phyloP scores from a whole-genome alignment of 257 asterid species.

The Hygrophila difformis region DNA sequence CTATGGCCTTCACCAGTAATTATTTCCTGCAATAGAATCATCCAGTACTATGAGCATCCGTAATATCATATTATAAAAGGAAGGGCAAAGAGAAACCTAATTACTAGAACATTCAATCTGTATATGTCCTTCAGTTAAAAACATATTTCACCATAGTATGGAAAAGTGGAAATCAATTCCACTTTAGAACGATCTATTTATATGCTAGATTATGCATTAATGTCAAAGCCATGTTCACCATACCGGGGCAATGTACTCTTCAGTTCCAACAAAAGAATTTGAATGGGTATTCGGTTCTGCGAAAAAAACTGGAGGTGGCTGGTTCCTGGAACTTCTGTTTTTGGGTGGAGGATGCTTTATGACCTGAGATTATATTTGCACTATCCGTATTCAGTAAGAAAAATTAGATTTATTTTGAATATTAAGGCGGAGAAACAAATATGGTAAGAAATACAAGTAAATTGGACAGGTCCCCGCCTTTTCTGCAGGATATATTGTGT shows the following conservation, averaged over 20 bases:
- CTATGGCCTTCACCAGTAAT: slow-evolving; percentile 89
- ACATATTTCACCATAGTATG: no score
- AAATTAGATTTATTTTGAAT: no score
- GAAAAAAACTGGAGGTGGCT: slow-evolving; percentile 71
- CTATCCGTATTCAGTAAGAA: no score
- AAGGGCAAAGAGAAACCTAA: not conserved
- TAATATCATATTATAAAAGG: not conserved
- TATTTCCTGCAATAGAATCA: slow-evolving; percentile 67
- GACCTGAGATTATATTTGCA: no score
- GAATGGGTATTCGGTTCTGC: slow-evolving; percentile 91
- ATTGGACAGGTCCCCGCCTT: no score
- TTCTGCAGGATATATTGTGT: no score
- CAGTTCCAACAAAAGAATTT: slow-evolving; percentile 96
- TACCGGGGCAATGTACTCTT: slow-evolving; percentile 99
- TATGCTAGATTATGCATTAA: no score
- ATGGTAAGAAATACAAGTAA: no score
- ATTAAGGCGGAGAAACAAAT: no score
- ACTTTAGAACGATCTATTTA: not conserved
- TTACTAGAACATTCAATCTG: no score
- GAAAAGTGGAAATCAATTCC: not conserved
- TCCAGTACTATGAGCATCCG: slow-evolving; percentile 9
- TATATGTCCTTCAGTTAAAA: no score
- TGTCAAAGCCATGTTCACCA: not conserved
- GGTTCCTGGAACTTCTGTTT: slow-evolving; percentile 59
- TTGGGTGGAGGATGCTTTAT: slow-evolving; percentile 55